Conservation (phyloP, 345 rosid genomes). For the Mangifera indica region DNA sequence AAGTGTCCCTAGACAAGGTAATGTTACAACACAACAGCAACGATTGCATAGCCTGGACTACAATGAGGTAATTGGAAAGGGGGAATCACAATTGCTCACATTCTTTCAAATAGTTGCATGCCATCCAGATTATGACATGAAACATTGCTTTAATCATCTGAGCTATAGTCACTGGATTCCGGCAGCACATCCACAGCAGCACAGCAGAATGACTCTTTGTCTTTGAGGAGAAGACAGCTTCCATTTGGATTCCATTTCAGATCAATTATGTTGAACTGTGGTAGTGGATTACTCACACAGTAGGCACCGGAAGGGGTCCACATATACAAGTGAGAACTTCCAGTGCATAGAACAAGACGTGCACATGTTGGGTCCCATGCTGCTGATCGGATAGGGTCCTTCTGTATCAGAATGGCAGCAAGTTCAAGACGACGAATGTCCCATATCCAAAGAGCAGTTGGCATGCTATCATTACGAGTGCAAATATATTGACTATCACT, state of each 20-base stretch:
- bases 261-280: slow-evolving; percentile 66
- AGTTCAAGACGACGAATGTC: slow-evolving; percentile 76
- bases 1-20: neutral
- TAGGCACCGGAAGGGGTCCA: slow-evolving; percentile 95
- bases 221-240: slow-evolving; percentile 90
- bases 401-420: slow-evolving; percentile 86
- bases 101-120: neutral
- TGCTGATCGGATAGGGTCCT: slow-evolving; percentile 84
- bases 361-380: slow-evolving; percentile 88
- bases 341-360: slow-evolving; percentile 81
- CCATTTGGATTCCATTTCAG: slow-evolving; percentile 91
- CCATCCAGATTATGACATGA: neutral
- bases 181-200: slow-evolving; percentile 68
- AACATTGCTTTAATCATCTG: slow-evolving; percentile 55
- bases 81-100: neutral
- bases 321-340: slow-evolving; percentile 89
- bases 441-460: slow-evolving; percentile 92
- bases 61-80: neutral
- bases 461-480: slow-evolving; percentile 92
- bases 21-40: slow-evolving; percentile 16
- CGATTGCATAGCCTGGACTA: neutral
- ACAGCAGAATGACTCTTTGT: slow-evolving; percentile 84
- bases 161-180: slow-evolving; percentile 88
- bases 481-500: slow-evolving; percentile 77
- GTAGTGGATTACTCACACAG: slow-evolving; percentile 74